Evolutionary conservation across 441 rosid genomes (phyloP), one percentile per base, ranked within the genome.

Genomic region (Croton laevigatus): DNA sequence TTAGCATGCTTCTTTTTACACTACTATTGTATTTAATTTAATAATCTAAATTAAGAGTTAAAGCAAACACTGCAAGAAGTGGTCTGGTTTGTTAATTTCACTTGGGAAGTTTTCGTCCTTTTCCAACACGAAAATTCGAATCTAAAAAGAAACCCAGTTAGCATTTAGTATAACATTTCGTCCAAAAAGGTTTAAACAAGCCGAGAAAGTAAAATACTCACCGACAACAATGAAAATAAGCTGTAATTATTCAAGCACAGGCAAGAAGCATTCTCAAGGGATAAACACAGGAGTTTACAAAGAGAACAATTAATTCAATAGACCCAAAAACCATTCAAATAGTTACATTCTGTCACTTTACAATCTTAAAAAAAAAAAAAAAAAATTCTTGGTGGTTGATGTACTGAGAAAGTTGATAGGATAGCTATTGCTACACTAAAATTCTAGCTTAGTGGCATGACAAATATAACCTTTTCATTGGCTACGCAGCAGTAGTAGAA

Each of bases 401-500:
- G 27, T 59, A 64, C 60, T 45, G 20, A 40, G 22, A 57, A 73
- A 16, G 48, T 10, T 60, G 40, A 72, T 20, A 27, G 32, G 32
- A 27, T 27, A 69, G 23, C 59, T 34, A 36, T 59, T 68, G 68
- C 38, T 69, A 45, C 37, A 53, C 37, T 58, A 37, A 57, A 54
- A 59, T 22, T 58, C 58, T 59, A 68, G 55, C 45, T 65, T 45
- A 73, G 75, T 44, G 65, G 69, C 23, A 36, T 59, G 49, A 17
- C 66, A 42, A 52, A 65, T 62, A 60, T 59, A 48, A 68, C 59
- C 75, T 71, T 76, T 73, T 27, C 49, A 74, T 53, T 48, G 57
- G 27, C 44, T 34, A 51, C 59, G 58, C 72, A 75, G 72, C 62
- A 70, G 73, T 53, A 71, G 74, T 73, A 75, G 22, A 70, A 75